phyloP scores from a whole-genome alignment of 305 asterid genomes.

The Fraxinus platypoda region DNA sequence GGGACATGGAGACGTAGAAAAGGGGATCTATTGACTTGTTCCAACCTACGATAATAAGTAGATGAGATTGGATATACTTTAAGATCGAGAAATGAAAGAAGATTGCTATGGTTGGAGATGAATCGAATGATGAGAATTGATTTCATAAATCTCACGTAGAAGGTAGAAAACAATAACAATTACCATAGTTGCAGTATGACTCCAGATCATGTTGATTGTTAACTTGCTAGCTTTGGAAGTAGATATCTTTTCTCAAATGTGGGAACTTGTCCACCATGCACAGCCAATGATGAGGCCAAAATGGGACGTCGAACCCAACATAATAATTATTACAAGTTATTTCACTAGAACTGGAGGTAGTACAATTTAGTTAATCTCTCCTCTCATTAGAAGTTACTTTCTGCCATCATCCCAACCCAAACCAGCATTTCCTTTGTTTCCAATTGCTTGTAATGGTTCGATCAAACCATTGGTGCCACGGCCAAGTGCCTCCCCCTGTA shows the following conservation, averaged over 20 bases:
- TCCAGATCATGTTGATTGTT: background rate
- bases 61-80: background rate
- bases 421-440: slow-evolving; percentile 92
- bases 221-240: background rate
- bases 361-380: background rate
- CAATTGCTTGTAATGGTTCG: slow-evolving; percentile 72
- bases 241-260: background rate
- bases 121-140: background rate
- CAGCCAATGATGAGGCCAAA: background rate
- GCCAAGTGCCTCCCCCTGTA: slow-evolving; percentile 83
- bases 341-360: background rate
- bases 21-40: background rate
- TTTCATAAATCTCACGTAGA: background rate
- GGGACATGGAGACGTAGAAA: background rate
- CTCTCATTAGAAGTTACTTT: slow-evolving; percentile 19
- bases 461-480: slow-evolving; percentile 61
- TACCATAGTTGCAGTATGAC: background rate
- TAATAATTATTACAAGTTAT: background rate
- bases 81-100: background rate
- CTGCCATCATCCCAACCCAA: slow-evolving; percentile 70
- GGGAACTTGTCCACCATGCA: background rate
- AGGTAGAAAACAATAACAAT: background rate
- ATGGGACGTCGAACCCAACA: background rate
- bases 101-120: background rate
- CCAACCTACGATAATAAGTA: background rate